Evolutionary conservation across 1,284 basidiomycete species (phyloP).

Genomic region (Ganoderma resinaceum): DNA sequence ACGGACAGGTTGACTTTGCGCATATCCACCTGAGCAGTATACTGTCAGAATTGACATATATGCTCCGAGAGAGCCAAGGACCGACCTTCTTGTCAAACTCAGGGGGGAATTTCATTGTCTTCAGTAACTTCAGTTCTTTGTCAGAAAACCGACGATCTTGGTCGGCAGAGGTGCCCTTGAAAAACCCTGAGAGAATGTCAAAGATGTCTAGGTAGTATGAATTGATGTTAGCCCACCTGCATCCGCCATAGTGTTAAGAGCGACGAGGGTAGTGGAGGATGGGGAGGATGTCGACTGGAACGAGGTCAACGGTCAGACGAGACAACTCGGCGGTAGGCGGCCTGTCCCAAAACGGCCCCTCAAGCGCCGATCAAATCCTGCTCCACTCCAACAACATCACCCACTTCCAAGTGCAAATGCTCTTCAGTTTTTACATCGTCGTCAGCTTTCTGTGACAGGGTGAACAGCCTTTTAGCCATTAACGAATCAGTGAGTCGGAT

Average conservation of each 20-base stretch:
- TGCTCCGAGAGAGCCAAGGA: no score
- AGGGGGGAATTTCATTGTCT: constrained; percentile 88
- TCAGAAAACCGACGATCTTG: constrained; percentile 92
- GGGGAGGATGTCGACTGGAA: neutral
- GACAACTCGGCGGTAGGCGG: neutral
- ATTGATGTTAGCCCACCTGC: neutral
- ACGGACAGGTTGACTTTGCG: constrained; percentile 91
- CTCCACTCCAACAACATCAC: no score
- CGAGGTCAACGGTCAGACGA: neutral
- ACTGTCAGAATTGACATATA: neutral
- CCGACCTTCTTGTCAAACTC: constrained; percentile 90
- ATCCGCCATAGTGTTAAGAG: neutral
- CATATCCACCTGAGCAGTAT: constrained; percentile 80
- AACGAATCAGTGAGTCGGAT: no score
- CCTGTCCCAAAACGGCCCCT: neutral
- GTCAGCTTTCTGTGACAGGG: no score
- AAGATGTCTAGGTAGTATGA: neutral
- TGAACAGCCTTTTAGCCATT: no score
- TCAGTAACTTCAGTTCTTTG: constrained; percentile 92
- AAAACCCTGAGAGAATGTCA: constrained; percentile 63
- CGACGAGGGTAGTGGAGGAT: neutral
- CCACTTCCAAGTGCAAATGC: no score
- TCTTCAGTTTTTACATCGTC: no score
- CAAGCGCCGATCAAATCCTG: neutral
- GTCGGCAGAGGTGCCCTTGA: constrained; percentile 87